phyloP scores from a whole-genome alignment of 2,329 filamentous ascomycete genomes.

The Colletotrichum ledebouriae region DNA sequence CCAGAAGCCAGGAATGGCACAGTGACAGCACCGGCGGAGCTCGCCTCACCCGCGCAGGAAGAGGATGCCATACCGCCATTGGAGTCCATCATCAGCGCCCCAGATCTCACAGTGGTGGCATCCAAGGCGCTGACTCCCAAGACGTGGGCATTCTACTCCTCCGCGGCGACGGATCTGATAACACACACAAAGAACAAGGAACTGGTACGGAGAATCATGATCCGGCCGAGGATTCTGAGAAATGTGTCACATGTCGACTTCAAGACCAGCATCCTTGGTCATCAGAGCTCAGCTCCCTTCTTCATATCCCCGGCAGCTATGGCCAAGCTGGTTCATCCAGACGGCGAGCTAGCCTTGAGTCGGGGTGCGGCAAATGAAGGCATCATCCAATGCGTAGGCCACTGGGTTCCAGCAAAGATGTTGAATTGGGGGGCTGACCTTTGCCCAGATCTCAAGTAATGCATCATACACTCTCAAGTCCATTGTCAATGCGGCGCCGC shows the following conservation, averaged over 20 bases:
- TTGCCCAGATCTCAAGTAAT: conserved; percentile 61
- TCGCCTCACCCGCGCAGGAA: conserved; percentile 54
- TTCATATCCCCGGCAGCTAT: conserved; percentile 76
- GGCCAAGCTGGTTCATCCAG: conserved; percentile 72
- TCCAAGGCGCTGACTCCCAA: conserved; percentile 46
- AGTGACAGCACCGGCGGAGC: background rate
- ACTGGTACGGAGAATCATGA: conserved; percentile 70
- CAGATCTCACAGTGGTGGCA: conserved; percentile 54
- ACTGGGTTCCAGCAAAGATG: accelerated
- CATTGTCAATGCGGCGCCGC: conserved; percentile 54
- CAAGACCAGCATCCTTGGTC: conserved; percentile 67
- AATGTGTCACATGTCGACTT: conserved; percentile 77
- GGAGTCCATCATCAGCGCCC: conserved; percentile 50
- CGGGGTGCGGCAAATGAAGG: conserved; percentile 56
- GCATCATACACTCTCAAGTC: conserved; percentile 62
- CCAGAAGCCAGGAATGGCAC: conserved; percentile 58
- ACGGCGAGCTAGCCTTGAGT: conserved; percentile 62
- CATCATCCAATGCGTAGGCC: conserved; percentile 62
- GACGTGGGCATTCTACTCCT: conserved; percentile 79
- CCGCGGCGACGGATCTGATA: conserved; percentile 82
- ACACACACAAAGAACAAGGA: conserved; percentile 82
- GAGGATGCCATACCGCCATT: conserved; percentile 58
- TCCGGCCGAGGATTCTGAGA: conserved; percentile 85
- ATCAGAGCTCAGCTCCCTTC: conserved; percentile 66
- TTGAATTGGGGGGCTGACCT: accelerated